phyloP scores from a whole-genome alignment of 1,139 yeast genomes.

The Petasospora rhodanensis region DNA sequence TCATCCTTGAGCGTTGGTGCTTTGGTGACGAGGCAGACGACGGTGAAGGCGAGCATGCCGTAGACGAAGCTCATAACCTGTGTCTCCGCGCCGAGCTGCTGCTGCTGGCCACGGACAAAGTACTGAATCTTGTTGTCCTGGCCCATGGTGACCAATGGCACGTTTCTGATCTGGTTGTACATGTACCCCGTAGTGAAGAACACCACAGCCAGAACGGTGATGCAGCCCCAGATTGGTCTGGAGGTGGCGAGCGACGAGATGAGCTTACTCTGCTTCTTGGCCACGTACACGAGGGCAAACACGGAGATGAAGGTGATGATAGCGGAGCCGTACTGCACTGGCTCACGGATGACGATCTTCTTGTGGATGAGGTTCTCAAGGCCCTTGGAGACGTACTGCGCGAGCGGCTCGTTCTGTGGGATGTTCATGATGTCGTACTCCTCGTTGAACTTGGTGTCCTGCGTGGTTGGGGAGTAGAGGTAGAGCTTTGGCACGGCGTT shows the following conservation, averaged over 20 bases:
- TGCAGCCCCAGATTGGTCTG: conserved; percentile 62
- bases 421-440: conserved; percentile 46
- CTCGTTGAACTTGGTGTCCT: conserved; percentile 26
- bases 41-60: conserved; percentile 48
- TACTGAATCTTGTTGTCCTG: conserved; percentile 56
- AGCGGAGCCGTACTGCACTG: conserved; percentile 50
- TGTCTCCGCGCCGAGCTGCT: conserved; percentile 80
- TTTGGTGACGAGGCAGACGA: conserved; percentile 46
- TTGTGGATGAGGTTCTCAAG: conserved; percentile 13
- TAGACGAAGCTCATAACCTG: conserved; percentile 65
- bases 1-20: conserved; percentile 42
- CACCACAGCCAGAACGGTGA: conserved; percentile 55
- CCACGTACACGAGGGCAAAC: conserved; percentile 26
- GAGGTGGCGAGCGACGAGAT: conserved; percentile 32
- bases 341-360: conserved; percentile 39
- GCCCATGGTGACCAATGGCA: conserved; percentile 60
- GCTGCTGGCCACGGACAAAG: conserved; percentile 58
- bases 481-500: conserved; percentile 77
- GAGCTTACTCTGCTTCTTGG: conserved; percentile 29
- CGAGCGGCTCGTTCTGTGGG: conserved; percentile 43
- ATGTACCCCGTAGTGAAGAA: conserved; percentile 86
- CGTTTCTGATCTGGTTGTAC: conserved; percentile 82
- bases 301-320: conserved; percentile 38
- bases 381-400: conserved; percentile 32
- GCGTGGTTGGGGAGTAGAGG: conserved; percentile 56